Evolutionary conservation across 129 eudicot genomes (phyloP).

Genomic region (Flaveria bidentis): DNA sequence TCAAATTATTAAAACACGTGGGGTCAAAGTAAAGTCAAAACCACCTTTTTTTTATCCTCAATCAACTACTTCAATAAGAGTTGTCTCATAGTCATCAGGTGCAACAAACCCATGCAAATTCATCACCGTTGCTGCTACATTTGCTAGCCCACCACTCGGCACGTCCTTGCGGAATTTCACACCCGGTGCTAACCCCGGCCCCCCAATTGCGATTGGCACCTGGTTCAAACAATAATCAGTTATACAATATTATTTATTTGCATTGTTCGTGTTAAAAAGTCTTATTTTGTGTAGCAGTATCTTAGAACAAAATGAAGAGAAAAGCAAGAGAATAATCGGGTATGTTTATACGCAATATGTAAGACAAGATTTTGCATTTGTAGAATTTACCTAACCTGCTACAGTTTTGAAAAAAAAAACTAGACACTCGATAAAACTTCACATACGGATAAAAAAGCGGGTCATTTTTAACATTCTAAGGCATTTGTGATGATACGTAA

Average conservation of each 20-base stretch:
- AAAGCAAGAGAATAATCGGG: neutral
- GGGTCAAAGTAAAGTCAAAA: neutral
- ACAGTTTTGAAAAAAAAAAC: too few species aligned
- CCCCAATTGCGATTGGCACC: slow-evolving; percentile 97
- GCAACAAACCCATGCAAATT: slow-evolving; percentile 89
- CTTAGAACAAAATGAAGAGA: neutral
- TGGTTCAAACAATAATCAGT: slow-evolving; percentile 18
- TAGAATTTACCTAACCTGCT: too few species aligned
- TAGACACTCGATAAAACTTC: too few species aligned
- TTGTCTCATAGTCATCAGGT: slow-evolving; percentile 83
- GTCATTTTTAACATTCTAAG: too few species aligned
- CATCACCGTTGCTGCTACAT: slow-evolving; percentile 94
- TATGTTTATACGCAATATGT: too few species aligned
- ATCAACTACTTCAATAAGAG: slow-evolving; percentile 82
- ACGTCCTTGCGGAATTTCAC: slow-evolving; percentile 80
- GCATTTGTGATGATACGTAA: too few species aligned
- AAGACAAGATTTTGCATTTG: too few species aligned
- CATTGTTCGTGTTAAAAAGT: neutral
- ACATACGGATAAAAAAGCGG: too few species aligned
- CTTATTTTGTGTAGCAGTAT: too few species aligned
- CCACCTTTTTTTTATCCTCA: slow-evolving; percentile 10
- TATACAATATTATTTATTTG: neutral
- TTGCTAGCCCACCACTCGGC: slow-evolving; percentile 76
- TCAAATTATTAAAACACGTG: slow-evolving; percentile 19
- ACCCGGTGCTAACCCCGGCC: slow-evolving; percentile 75